Evolutionary conservation across 2,329 filamentous ascomycete genomes (phyloP).

Genomic region (Thelonectria discophora): DNA sequence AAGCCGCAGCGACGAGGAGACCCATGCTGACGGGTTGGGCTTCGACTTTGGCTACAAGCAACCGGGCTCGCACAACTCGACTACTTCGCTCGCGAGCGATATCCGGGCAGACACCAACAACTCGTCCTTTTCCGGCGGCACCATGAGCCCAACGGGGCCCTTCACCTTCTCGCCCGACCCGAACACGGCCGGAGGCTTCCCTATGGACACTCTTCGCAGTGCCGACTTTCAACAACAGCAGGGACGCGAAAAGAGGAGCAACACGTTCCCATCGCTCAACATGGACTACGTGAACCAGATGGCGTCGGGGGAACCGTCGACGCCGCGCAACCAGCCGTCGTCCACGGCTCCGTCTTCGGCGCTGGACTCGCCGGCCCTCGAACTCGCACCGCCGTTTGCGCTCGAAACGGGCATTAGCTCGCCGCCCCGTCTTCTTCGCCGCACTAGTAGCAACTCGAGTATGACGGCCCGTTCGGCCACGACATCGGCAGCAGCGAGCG

Average conservation of each 20-base stretch:
- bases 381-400: slow-evolving; percentile 54
- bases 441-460: slow-evolving; percentile 48
- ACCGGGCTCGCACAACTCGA: slow-evolving; percentile 46
- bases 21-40: slow-evolving; percentile 56
- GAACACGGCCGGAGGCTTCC: slow-evolving; percentile 69
- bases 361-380: slow-evolving; percentile 61
- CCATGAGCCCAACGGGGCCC: slow-evolving; percentile 77
- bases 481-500: slow-evolving; percentile 31
- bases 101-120: slow-evolving; percentile 43
- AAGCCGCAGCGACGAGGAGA: slow-evolving; percentile 74
- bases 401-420: slow-evolving; percentile 56
- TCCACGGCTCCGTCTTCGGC: slow-evolving; percentile 61
- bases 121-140: slow-evolving; percentile 74
- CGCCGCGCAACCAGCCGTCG: slow-evolving; percentile 59
- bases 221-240: slow-evolving; percentile 66
- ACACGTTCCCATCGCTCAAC: slow-evolving; percentile 82
- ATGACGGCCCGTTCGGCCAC: slow-evolving; percentile 43
- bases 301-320: slow-evolving; percentile 53
- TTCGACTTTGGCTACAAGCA: slow-evolving; percentile 48
- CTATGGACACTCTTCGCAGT: slow-evolving; percentile 51
- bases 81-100: slow-evolving; percentile 46
- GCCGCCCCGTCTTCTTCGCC: slow-evolving; percentile 45
- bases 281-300: slow-evolving; percentile 64
- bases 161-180: slow-evolving; percentile 81
- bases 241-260: slow-evolving; percentile 71